These are phyloP conservation scores for Eleusine coracana DNA, from an alignment of 176 grass and related monocot species.

Conservation along the genomic window DNA sequence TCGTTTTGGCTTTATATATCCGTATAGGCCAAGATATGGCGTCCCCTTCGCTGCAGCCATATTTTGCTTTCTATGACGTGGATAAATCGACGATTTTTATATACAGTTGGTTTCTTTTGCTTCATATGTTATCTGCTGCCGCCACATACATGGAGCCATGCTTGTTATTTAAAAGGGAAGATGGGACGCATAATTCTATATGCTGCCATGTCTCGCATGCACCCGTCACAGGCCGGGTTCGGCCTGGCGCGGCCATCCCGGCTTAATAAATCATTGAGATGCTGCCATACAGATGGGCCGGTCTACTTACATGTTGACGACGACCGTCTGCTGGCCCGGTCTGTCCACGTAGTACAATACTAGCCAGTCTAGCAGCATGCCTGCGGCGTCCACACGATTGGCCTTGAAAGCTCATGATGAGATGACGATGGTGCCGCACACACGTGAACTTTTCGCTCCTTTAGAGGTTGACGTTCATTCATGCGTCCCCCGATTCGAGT, in stretches of 20 bases:
- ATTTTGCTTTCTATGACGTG: not conserved
- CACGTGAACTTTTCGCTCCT: constrained; percentile 19
- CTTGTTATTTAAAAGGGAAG: not conserved
- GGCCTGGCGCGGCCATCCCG: constrained; percentile 18
- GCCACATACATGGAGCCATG: constrained; percentile 15
- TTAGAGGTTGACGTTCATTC: not conserved
- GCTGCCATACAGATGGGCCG: not conserved
- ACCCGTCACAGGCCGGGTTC: not conserved
- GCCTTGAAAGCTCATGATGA: not conserved
- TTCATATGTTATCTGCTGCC: not conserved
- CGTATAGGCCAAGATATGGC: too few species aligned
- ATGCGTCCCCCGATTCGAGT: not conserved
- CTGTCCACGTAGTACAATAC: not conserved
- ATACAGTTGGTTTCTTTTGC: not conserved
- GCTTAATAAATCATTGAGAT: constrained; percentile 16
- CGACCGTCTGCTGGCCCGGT: not conserved
- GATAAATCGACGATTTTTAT: not conserved
- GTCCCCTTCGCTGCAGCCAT: not conserved
- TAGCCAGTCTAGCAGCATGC: not conserved
- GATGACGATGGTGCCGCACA: constrained; percentile 18
- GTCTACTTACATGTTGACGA: constrained; percentile 2
- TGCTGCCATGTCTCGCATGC: constrained; percentile 19
- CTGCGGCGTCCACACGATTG: constrained; percentile 30
- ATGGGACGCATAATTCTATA: not conserved
- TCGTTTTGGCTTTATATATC: not conserved